Evolutionary conservation across 164 flowering plant species (phyloP), one percentile per base, ranked within the genome.

Genomic region (Nymphaea thermarum): DNA sequence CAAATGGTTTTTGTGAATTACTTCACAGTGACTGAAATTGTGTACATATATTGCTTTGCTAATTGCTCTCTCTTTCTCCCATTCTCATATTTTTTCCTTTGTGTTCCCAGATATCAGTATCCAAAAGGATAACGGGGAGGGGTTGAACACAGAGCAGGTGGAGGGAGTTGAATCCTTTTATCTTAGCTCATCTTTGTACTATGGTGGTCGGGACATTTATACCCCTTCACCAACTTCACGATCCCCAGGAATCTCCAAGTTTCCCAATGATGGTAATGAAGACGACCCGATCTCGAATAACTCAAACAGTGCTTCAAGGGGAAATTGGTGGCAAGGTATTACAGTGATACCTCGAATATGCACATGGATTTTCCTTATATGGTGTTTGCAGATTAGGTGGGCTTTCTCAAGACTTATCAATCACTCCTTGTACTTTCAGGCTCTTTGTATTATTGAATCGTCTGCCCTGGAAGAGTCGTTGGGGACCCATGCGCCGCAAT

Each of bases 131-230:
- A 42, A 65, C 77, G 42, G 67, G 44, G 74, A 84, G 75, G 71
- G 80, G 77, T 47, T 62, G 60, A 78, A 41, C 42, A 66, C 81
- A 43, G 64, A 67, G 55, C 80, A 66, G 60, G 80, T 77, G 67
- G 83, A 80, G 72, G 80, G 77, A 64, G 77, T 66, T 10, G 85
- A 78, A 65, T 91, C 91, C 2, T 86, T 88, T 68, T 77, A 81
- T 74, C 80, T 81, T 64, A 87, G 89, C 79, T 87, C 93, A 44
- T 92, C 98, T 45, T 73, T 92, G 25, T 87, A 88, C 71, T 92
- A 90, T 68, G 98, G 98, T 71, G 94, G 93, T 14, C 96, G 82
- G 73, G 94, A 90, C 67, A 66, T 80, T 43, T 89, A 83, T 65
- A 74, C 85, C 43, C 71, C 71, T 45, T 70, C 85, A 43, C 66